Evolutionary conservation across 1,139 yeast species (phyloP), one percentile per base, ranked within the genome.

Genomic region (Yarrowia galli): DNA sequence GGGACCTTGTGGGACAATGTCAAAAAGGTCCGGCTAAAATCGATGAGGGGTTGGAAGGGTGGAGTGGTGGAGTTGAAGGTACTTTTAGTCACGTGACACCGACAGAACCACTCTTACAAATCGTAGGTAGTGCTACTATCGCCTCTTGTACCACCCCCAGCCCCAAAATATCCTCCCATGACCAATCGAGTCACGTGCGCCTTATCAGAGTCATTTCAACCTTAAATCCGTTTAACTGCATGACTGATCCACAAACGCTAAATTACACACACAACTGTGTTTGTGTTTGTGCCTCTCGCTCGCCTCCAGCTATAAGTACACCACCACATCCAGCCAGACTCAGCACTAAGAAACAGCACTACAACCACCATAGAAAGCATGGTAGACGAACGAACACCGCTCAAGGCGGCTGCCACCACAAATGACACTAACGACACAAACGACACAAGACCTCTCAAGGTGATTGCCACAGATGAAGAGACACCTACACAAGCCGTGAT

Each of bases 121-220:
- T 15, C n/a, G 10, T 15, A 8, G n/a, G n/a, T n/a, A 9, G 12
- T 15, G 10, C 2, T 35, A 9, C 12, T 12, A 3, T 3, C 38
- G 15, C 15, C 13, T 35, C 12, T 35, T 35, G 13, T 12, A 10
- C 38, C 38, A 8, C 12, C 13, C 13, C 7, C 4, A 36, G 40
- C 40, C 40, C 40, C 40, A 36, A 1, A 6, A 46, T 2, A 2
- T 8, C 2, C 32, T 32, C 35, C 15, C 35, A 23, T 25, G 25
- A 25, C 51, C 35, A 1, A 18, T 7, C 12, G 2, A 5, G 38
- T 49, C 58, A 51, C 58, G 58, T 51, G 58, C 58, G 8, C 28
- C 43, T 53, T 53, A 53, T 53, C 60, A 53, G 60, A 53, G 60
- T 53, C 60, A 53, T 38, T 53, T 53, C 43, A 53, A 53, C 45